phyloP scores from a whole-genome alignment of 768 basidiomycete genomes.

The Podaxis sp. region DNA sequence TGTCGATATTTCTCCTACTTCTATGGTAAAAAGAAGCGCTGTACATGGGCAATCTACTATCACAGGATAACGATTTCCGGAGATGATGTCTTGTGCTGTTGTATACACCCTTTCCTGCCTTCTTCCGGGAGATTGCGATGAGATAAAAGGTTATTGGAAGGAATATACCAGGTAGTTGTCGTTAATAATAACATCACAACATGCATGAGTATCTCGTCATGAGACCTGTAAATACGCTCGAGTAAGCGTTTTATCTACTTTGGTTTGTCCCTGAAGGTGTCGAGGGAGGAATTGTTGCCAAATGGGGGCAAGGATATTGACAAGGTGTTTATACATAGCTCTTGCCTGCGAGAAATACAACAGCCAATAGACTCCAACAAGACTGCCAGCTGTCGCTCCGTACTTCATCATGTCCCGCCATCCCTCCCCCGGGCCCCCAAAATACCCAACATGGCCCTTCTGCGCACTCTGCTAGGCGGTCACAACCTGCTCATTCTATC shows the following conservation, averaged over 20 bases:
- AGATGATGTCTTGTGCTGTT: constrained; percentile 69
- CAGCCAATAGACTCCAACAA: constrained; percentile 20
- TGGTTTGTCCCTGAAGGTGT: constrained; percentile 1
- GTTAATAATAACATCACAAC: constrained; percentile 22
- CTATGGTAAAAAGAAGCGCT: background rate
- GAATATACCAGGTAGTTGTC: constrained; percentile 25
- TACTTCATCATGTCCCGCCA: constrained; percentile 66
- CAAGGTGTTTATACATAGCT: constrained; percentile 18
- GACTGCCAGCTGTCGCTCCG: constrained; percentile 38
- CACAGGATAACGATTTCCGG: constrained; percentile 38
- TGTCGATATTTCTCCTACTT: constrained; percentile 4
- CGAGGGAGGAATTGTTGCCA: constrained; percentile 12
- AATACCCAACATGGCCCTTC: constrained; percentile 21
- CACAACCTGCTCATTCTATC: constrained; percentile 50
- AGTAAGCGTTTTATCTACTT: no score
- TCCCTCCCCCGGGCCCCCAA: constrained; percentile 52
- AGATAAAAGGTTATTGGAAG: constrained; percentile 14
- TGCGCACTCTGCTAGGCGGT: constrained; percentile 38
- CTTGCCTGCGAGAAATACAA: constrained; percentile 21
- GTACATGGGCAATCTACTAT: constrained; percentile 18
- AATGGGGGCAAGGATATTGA: constrained; percentile 17
- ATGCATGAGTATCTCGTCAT: constrained; percentile 19
- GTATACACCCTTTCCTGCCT: constrained; percentile 89
- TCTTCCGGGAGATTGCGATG: constrained; percentile 18
- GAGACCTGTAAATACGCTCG: constrained; percentile 20